Base-by-base conservation (phyloP, 2,329 filamentous ascomycete genomes). In the Dichotomopilus funicola region DNA sequence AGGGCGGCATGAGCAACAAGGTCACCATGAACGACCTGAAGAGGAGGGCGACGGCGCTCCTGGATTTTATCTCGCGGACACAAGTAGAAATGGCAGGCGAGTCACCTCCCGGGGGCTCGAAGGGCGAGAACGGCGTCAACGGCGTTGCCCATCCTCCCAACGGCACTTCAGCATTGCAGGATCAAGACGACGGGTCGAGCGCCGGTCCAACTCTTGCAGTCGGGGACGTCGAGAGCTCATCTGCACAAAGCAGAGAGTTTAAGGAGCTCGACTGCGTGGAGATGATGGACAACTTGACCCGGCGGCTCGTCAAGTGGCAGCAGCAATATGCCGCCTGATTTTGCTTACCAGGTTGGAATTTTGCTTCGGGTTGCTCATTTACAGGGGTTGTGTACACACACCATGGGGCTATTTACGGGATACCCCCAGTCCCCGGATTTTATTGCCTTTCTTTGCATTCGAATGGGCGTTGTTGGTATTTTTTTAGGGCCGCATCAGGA, bases 21-120 rank as follows among this genome's bases (percentile, higher is more conserved):
- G 82, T 91, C 55, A 91, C 85, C 34, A 88, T 95, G 85, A 86
- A 86, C 57, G 91, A 96, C 67, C 91, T 95, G 83, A 89, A 88
- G 72, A 83, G 88, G 61, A 86, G 90, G 8, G 89, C 91, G 5
- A 82, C 88, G 4, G 87, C 82, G 19, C 95, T 96, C 67, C 79
- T 95, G 57, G 90, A 94, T 63, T 96, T 92, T 66, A 96, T 96
- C 60, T 86, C 88, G 4, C 84, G 89, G 62, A 92, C 90, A 55
- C 91, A 96, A 69, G 78, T 95, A 6, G 91, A 96, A 66, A 81
- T 95, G 71, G 90, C 89, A 1, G 83, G 81, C 35, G 86, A 85
- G 58, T 71, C 74, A 52, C 65, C 72, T 27, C 70, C 71, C 38
- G 70, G 71, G 47, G 69, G 75, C 64, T 70, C 73, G 42, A 64